These are phyloP conservation scores for Colletotrichum australisinense DNA, from an alignment of 2,329 filamentous ascomycete species.

Conservation along the genomic window DNA sequence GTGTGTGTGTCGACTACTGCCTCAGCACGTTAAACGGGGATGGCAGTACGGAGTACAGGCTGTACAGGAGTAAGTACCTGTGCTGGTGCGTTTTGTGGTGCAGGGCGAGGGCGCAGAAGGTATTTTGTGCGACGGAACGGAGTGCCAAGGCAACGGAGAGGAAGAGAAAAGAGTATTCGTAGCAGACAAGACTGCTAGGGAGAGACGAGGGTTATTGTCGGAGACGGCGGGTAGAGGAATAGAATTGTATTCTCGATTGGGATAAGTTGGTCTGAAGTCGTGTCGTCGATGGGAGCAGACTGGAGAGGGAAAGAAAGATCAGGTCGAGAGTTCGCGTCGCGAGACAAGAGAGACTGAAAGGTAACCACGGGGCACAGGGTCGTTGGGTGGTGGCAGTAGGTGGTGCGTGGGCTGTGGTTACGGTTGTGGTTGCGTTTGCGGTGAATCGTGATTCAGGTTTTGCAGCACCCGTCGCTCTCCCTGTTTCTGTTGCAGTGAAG, in stretches of 20 bases:
- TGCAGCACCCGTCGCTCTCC: neutral
- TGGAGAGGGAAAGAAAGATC: slow-evolving; percentile 2
- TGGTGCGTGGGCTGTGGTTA: neutral
- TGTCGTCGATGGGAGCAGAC: neutral
- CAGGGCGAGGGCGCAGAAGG: slow-evolving; percentile 7
- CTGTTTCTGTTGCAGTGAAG: neutral
- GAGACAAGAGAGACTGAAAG: neutral
- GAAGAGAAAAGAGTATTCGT: slow-evolving; percentile 6
- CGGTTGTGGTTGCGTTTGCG: neutral
- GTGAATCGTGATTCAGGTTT: neutral
- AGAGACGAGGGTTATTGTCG: slow-evolving; percentile 7
- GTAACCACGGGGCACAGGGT: neutral
- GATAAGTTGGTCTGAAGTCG: slow-evolving; percentile 1
- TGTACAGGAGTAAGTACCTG: slow-evolving; percentile 1
- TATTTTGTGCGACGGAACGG: slow-evolving; percentile 25
- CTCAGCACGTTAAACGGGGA: neutral
- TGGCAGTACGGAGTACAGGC: neutral
- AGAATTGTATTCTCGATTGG: neutral
- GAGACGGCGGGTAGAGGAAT: neutral
- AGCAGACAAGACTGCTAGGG: slow-evolving; percentile 9
- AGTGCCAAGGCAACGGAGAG: slow-evolving; percentile 13
- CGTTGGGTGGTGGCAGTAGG: neutral
- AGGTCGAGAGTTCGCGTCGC: slow-evolving; percentile 8
- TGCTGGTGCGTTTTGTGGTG: slow-evolving; percentile 2
- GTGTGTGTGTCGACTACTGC: neutral